phyloP scores from a whole-genome alignment of 352 stramenopile genomes.

The Pythium oligandrum region DNA sequence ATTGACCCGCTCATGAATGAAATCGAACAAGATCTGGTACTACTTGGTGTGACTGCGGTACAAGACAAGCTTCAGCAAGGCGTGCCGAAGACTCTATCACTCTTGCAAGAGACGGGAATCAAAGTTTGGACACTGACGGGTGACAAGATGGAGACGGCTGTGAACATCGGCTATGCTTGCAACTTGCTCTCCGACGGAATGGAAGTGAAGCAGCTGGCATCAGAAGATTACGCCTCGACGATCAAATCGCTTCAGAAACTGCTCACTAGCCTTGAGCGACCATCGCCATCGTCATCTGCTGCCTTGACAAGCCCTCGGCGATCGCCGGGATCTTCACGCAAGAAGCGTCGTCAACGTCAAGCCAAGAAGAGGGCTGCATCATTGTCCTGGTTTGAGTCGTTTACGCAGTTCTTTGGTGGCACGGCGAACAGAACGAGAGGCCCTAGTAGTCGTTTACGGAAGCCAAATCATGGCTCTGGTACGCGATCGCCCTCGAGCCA shows the following conservation, averaged over 20 bases:
- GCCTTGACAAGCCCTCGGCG: background rate
- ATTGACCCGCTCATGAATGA: slow-evolving; percentile 80
- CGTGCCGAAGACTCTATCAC: slow-evolving; percentile 82
- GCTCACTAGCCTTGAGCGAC: slow-evolving; percentile 10
- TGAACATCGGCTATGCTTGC: slow-evolving; percentile 94
- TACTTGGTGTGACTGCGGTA: slow-evolving; percentile 89
- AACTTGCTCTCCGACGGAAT: slow-evolving; percentile 80
- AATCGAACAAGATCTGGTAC: slow-evolving; percentile 70
- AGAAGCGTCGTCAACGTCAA: background rate
- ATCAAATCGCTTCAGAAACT: slow-evolving; percentile 47
- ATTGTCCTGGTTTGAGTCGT: background rate
- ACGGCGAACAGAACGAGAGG: background rate
- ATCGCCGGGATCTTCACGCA: background rate
- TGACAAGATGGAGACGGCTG: slow-evolving; percentile 94
- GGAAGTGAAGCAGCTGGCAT: slow-evolving; percentile 59
- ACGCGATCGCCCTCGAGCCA: background rate
- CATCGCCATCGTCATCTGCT: background rate
- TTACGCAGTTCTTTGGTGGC: background rate
- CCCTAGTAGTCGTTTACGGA: too few relatives aligned
- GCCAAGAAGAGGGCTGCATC: background rate
- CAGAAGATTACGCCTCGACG: slow-evolving; percentile 57
- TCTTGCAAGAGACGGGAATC: slow-evolving; percentile 86
- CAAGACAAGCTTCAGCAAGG: slow-evolving; percentile 92
- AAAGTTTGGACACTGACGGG: slow-evolving; percentile 95
- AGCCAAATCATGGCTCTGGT: too few relatives aligned